A percentile compares a stretch with the other conserved stretches of the same genome.
Conservation (phyloP, 768 basidiomycete genomes). For the Pleurotus giganteus region DNA sequence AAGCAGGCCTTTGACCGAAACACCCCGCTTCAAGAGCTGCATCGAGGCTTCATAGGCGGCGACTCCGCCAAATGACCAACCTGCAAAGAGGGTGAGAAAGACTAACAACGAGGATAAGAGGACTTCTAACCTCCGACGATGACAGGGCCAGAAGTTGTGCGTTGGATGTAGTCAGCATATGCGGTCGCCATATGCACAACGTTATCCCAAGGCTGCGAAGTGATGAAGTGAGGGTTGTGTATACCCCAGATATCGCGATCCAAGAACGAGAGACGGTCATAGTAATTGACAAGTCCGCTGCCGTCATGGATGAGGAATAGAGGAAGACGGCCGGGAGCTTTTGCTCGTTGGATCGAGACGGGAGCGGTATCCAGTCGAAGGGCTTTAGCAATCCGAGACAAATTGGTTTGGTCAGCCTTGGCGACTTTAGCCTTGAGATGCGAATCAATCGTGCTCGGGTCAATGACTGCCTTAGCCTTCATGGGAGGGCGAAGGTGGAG, state of each 20-base stretch:
- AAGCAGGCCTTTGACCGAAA: constrained; percentile 52
- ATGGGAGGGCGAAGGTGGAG: not conserved
- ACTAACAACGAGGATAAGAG: not conserved
- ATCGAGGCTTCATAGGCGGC: constrained; percentile 64
- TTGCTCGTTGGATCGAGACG: constrained; percentile 34
- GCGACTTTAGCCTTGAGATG: not conserved
- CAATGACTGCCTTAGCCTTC: not conserved
- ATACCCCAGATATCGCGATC: constrained; percentile 61
- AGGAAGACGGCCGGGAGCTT: constrained; percentile 26
- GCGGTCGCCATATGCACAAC: constrained; percentile 49
- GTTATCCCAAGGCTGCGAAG: constrained; percentile 43
- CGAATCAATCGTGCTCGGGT: not conserved
- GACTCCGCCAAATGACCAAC: constrained; percentile 80
- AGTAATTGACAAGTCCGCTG: constrained; percentile 59
- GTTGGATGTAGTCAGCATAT: constrained; percentile 44
- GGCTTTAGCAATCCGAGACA: constrained; percentile 14
- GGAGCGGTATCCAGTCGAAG: constrained; percentile 27
- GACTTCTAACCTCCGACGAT: constrained; percentile 56
- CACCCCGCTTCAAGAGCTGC: constrained; percentile 19
- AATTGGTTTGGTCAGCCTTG: not conserved
- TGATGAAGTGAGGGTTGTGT: constrained; percentile 50
- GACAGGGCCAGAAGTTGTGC: constrained; percentile 34
- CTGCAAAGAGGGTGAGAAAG: constrained; percentile 27
- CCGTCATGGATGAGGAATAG: constrained; percentile 75
- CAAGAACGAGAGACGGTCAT: constrained; percentile 43